phyloP scores from a whole-genome alignment of 176 grass and related monocot species.

The Eremochloa ophiuroides region DNA sequence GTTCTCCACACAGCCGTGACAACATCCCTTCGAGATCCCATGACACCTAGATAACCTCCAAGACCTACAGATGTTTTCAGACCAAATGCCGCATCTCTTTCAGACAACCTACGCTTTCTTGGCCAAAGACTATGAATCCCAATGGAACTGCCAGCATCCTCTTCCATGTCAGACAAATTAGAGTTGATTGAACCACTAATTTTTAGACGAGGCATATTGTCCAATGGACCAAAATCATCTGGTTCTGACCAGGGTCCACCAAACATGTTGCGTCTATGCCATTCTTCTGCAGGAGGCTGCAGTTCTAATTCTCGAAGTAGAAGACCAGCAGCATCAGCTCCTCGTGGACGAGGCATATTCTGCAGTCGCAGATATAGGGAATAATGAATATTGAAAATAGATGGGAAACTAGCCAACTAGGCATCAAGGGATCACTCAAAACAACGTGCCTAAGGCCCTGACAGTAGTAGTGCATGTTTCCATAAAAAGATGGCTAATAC shows the following conservation, averaged over 20 bases:
- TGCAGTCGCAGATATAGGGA: constrained; percentile 18
- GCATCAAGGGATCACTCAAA: not conserved
- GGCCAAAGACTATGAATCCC: constrained; percentile 80
- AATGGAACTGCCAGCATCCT: constrained; percentile 41
- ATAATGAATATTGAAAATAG: not conserved
- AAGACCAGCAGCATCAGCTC: constrained; percentile 97
- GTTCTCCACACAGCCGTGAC: constrained; percentile 93
- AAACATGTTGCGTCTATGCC: constrained; percentile 99
- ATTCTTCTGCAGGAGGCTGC: constrained; percentile 95
- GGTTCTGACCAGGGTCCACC: constrained; percentile 97
- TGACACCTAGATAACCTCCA: constrained; percentile 92
- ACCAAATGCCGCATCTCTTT: constrained; percentile 98
- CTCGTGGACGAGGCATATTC: constrained; percentile 99
- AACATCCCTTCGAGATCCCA: constrained; percentile 97
- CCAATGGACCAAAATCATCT: constrained; percentile 79
- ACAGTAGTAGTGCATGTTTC: not conserved
- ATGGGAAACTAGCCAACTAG: not conserved
- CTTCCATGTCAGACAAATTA: constrained; percentile 48
- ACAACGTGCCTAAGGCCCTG: not conserved
- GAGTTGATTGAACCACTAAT: constrained; percentile 44
- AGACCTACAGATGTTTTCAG: constrained; percentile 95
- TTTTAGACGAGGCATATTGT: constrained; percentile 69
- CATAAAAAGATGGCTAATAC: not conserved
- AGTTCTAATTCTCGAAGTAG: constrained; percentile 94
- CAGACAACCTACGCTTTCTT: constrained; percentile 87